A percentile compares a stretch with the other conserved stretches of the same genome.
Conservation (phyloP, 179 eudicot species). For the Carnegiea gigantea region DNA sequence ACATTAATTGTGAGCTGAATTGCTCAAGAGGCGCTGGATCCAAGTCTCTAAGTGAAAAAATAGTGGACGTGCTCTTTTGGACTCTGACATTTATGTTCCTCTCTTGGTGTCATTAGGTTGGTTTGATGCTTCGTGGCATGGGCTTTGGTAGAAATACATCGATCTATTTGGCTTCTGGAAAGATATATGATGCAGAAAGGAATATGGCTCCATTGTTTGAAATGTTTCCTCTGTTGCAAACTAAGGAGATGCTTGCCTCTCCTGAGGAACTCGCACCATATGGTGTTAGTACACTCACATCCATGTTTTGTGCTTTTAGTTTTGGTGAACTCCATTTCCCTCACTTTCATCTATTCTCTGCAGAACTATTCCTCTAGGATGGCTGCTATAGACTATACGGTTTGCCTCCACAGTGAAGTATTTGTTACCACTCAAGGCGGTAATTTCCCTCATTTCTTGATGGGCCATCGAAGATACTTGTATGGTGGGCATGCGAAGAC, state of each 20-base stretch:
- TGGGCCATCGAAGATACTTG: slow-evolving; percentile 87
- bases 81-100: slow-evolving; percentile 10
- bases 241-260: slow-evolving; percentile 85
- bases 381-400: slow-evolving; percentile 97
- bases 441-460: slow-evolving; percentile 82
- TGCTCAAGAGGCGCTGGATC: background rate
- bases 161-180: slow-evolving; percentile 88
- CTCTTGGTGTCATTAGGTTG: slow-evolving; percentile 54
- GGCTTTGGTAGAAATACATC: slow-evolving; percentile 84
- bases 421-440: slow-evolving; percentile 99
- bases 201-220: slow-evolving; percentile 82
- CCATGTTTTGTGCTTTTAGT: slow-evolving; percentile 9
- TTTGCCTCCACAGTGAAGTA: slow-evolving; percentile 92
- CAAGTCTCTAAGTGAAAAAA: background rate
- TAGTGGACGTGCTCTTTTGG: background rate
- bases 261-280: slow-evolving; percentile 76
- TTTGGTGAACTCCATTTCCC: slow-evolving; percentile 11
- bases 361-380: slow-evolving; percentile 92
- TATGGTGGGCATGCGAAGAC: slow-evolving; percentile 93
- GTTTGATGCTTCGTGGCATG: slow-evolving; percentile 97
- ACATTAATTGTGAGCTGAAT: too few species aligned
- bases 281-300: slow-evolving; percentile 42
- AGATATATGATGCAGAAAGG: slow-evolving; percentile 79
- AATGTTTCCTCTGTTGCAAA: slow-evolving; percentile 94
- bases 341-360: slow-evolving; percentile 23